phyloP scores from a whole-genome alignment of 106 monocot species.

The Dendrobium nobile region DNA sequence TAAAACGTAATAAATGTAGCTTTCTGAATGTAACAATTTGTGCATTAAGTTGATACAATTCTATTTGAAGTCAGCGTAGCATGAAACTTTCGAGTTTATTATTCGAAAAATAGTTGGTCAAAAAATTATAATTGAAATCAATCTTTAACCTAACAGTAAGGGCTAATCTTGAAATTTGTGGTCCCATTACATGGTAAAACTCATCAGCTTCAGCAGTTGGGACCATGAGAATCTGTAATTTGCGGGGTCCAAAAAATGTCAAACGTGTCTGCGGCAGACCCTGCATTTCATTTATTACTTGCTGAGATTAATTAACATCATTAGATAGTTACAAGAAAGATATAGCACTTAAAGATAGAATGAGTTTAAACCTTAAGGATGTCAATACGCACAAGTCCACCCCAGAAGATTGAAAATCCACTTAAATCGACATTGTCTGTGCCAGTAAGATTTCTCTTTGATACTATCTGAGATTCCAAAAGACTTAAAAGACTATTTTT shows the following conservation, averaged over 20 bases:
- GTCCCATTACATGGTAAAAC: conserved; percentile 59
- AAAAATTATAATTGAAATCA: conserved; percentile 1
- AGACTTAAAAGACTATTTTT: neutral
- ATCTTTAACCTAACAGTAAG: neutral
- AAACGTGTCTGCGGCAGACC: conserved; percentile 54
- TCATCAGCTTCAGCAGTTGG: conserved; percentile 67
- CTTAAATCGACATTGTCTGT: conserved; percentile 23
- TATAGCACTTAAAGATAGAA: neutral
- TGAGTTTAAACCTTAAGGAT: conserved; percentile 50
- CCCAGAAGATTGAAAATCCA: conserved; percentile 89
- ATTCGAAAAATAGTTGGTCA: neutral
- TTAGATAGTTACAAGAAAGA: too few relatives aligned
- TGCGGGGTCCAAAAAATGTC: conserved; percentile 87
- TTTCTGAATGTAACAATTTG: neutral
- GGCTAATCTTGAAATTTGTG: too few relatives aligned
- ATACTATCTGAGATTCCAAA: conserved; percentile 24
- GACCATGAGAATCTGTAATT: conserved; percentile 51
- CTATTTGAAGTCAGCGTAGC: neutral
- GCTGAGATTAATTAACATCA: neutral
- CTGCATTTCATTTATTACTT: conserved; percentile 33
- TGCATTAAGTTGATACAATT: neutral
- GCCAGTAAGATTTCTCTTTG: conserved; percentile 10
- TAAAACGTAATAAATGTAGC: neutral
- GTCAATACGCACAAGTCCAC: conserved; percentile 87
- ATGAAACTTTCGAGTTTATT: neutral